A percentile compares a stretch with the other conserved stretches of the same genome.
Evolutionary conservation across 495 filamentous ascomycete genomes (phyloP).

Genomic region (Podospora bellae-mahoneyi): DNA sequence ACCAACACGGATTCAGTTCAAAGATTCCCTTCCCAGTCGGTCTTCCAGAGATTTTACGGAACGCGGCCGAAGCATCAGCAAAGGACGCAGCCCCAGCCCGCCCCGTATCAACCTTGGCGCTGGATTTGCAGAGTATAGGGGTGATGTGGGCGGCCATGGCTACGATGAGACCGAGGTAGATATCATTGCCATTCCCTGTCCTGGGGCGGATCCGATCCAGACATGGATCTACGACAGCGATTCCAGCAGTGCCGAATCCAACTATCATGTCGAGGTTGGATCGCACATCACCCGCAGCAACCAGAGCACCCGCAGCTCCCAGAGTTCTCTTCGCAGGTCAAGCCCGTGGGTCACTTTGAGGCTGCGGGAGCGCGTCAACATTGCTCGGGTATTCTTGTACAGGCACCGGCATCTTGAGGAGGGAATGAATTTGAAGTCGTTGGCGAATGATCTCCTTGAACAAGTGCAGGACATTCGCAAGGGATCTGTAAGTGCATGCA

Average conservation of each 20-base stretch:
- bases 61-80: neutral
- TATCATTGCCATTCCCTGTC: conserved; percentile 45
- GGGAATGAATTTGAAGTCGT: conserved; percentile 45
- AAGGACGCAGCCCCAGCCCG: neutral
- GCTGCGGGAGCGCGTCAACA: conserved; percentile 36
- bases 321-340: conserved; percentile 20
- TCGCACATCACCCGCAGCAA: conserved; percentile 11
- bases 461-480: conserved; percentile 41
- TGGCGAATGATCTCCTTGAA: conserved; percentile 51
- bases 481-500: conserved; percentile 26
- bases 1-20: conserved; percentile 8
- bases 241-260: conserved; percentile 33
- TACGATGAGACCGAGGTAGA: conserved; percentile 49
- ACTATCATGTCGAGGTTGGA: conserved; percentile 22
- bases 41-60: conserved; percentile 1
- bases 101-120: conserved; percentile 18
- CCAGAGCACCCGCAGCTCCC: neutral
- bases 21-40: conserved; percentile 5
- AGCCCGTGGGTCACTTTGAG: conserved; percentile 42
- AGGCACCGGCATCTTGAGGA: conserved; percentile 51
- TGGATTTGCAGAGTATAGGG: conserved; percentile 42
- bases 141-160: conserved; percentile 40
- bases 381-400: conserved; percentile 54
- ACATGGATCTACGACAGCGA: conserved; percentile 43
- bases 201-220: conserved; percentile 43